Percentiles rank a stretch among this genome's conserved stretches.
Conservation (phyloP, 345 rosid genomes). For the Noccaea caerulescens region DNA sequence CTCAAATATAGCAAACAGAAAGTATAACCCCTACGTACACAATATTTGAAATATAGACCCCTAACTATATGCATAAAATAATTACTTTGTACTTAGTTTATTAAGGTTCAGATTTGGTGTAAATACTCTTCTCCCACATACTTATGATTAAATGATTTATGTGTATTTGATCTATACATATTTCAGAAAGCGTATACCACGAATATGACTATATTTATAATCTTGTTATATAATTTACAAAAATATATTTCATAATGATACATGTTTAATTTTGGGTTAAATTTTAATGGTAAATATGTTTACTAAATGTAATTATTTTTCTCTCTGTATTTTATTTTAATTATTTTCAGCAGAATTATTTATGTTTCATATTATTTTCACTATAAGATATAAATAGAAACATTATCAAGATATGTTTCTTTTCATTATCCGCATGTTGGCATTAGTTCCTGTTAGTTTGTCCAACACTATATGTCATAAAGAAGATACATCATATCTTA, state of each 20-base stretch:
- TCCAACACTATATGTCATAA: constrained; percentile 12
- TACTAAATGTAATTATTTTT: background rate
- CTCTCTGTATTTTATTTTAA: background rate
- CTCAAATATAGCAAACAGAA: too few species aligned
- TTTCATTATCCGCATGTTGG: background rate
- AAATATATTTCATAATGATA: background rate
- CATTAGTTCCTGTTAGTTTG: constrained; percentile 10
- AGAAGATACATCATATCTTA: constrained; percentile 23
- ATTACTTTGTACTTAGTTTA: too few species aligned
- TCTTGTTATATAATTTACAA: background rate
- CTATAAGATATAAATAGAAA: background rate
- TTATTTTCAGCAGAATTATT: background rate
- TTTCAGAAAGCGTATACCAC: background rate
- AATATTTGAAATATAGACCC: too few species aligned
- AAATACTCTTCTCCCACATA: too few species aligned
- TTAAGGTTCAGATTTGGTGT: too few species aligned
- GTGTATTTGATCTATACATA: background rate
- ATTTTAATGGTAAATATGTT: too few species aligned
- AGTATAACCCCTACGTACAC: too few species aligned
- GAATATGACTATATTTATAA: constrained; percentile 14
- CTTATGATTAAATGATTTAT: background rate
- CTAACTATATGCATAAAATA: too few species aligned
- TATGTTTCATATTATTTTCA: background rate
- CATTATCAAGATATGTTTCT: background rate
- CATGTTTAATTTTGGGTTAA: too few species aligned